A percentile compares a stretch with the other conserved stretches of the same genome.
Evolutionary conservation across 805 yeast species (phyloP).

Genomic region (Kluyveromyces wickerhamii): DNA sequence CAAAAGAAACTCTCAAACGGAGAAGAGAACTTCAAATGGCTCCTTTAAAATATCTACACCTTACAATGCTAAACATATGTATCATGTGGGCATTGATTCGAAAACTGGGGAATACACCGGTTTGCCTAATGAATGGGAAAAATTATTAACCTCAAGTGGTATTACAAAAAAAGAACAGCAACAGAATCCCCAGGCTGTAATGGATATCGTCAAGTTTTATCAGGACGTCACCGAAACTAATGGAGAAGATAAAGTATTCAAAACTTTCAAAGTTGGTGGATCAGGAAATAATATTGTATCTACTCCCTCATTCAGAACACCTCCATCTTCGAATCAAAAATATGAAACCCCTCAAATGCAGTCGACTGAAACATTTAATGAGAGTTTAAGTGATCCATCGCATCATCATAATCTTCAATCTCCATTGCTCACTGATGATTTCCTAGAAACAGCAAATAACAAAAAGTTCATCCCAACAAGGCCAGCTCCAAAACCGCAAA

Average conservation of each 20-base stretch:
- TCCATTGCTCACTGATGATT: constrained; percentile 14
- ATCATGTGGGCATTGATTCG: constrained; percentile 87
- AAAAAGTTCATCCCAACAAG: constrained; percentile 51
- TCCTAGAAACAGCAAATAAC: constrained; percentile 25
- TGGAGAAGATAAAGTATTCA: constrained; percentile 35
- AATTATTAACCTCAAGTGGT: constrained; percentile 73
- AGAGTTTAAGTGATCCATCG: constrained; percentile 2
- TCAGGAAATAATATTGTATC: constrained; percentile 20
- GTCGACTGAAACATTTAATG: not conserved
- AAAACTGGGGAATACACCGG: constrained; percentile 85
- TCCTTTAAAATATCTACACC: constrained; percentile 74
- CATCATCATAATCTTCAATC: constrained; percentile 14
- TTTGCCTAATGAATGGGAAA: constrained; percentile 88
- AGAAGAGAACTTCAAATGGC: constrained; percentile 34
- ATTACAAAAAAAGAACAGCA: constrained; percentile 83
- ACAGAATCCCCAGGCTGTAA: constrained; percentile 89
- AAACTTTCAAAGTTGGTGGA: constrained; percentile 29
- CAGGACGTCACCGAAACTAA: constrained; percentile 44
- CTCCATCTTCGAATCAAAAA: constrained; percentile 18
- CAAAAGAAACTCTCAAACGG: constrained; percentile 22
- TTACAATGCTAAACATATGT: constrained; percentile 79
- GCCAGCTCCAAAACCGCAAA: constrained; percentile 60
- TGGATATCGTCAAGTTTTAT: constrained; percentile 83
- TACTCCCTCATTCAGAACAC: constrained; percentile 31
- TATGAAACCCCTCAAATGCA: constrained; percentile 9